Base-by-base conservation (phyloP, 2,329 filamentous ascomycete species). In the Bipolaris cookei region DNA sequence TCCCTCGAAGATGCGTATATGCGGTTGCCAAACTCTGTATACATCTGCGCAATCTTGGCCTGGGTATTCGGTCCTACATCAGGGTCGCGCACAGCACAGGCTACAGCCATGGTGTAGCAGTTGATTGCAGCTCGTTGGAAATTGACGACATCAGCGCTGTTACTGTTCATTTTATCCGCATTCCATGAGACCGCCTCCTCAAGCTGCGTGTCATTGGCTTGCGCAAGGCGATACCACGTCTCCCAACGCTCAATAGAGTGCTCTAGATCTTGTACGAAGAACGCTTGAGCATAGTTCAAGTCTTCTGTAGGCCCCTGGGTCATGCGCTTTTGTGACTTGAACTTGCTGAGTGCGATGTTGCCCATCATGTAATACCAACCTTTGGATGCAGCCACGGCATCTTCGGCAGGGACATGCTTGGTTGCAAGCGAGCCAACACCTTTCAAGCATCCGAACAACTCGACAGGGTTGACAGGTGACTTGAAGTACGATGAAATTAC, bases 301-400 rank as follows among this genome's bases (percentile, higher is more conserved):
- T 96, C 92, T 65, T 94, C 91, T 0, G 90, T 94, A 13, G 91
- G 89, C 3, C 89, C 89, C 1, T 90, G 89, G 2, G 86, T 91
- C 66, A 92, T 84, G 18, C 92, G 86, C 68, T 94, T 91, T 82
- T 93, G 77, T 79, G 84, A 81, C 81, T 90, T 72, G 85, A 96
- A 98, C 69, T 92, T 96, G 41, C 90, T 91, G 54, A 98, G 83
- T 2, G 91, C 88, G 54, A 96, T 90, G 82, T 95, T 90, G 18
- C 94, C 94, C 60, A 96, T 85, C 28, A 97, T 80, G 74, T 95
- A 97, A 74, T 92, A 97, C 94, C 94, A 98, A 43, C 92, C 91
- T 64, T 91, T 90, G 21, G 86, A 86, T 0, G 93, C 92, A 32
- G 96, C 80, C 11, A 81, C 78, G 0, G 85, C 84, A 50, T 87